Percentiles rank a stretch among this genome's conserved stretches.
Conservation (phyloP, 2,329 filamentous ascomycete genomes). For the Leptoxyphium fumago region DNA sequence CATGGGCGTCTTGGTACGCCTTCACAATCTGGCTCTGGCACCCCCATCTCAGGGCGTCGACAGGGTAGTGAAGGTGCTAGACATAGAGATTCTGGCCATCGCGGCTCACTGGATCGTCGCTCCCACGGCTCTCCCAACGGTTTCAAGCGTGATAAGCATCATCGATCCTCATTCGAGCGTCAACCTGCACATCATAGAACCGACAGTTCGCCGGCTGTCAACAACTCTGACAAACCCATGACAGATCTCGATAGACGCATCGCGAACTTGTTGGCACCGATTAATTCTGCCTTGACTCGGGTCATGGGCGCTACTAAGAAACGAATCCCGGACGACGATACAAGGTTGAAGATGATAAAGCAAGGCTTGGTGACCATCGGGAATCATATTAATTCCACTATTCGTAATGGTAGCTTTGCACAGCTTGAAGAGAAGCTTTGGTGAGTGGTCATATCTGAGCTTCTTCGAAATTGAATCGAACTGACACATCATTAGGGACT, state of each 20-base stretch:
- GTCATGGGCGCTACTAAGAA: constrained; percentile 48
- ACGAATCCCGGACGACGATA: constrained; percentile 46
- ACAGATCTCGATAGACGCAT: constrained; percentile 33
- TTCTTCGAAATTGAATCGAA: constrained; percentile 3
- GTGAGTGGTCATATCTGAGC: constrained; percentile 5
- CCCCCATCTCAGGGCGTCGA: background rate
- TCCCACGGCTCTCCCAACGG: constrained; percentile 30
- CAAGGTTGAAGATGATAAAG: constrained; percentile 47
- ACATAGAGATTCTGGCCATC: constrained; percentile 13
- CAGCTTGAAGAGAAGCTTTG: constrained; percentile 18
- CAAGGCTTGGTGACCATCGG: constrained; percentile 47
- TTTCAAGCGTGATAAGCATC: constrained; percentile 35
- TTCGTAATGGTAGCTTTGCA: constrained; percentile 10
- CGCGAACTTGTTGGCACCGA: constrained; percentile 40
- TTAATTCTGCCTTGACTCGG: constrained; percentile 44
- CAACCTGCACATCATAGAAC: constrained; percentile 23
- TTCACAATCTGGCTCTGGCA: constrained; percentile 37
- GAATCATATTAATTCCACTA: constrained; percentile 42
- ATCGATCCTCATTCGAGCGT: constrained; percentile 39
- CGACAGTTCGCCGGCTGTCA: constrained; percentile 19
- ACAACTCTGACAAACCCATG: constrained; percentile 20
- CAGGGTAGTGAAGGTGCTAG: constrained; percentile 11
- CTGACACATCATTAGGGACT: constrained; percentile 7
- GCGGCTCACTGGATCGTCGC: constrained; percentile 20
- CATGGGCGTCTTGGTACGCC: constrained; percentile 40